Evolutionary conservation across 805 yeast genomes (phyloP), one percentile per base, ranked within the genome.

Genomic region (Wickerhamomyces bisporus): DNA sequence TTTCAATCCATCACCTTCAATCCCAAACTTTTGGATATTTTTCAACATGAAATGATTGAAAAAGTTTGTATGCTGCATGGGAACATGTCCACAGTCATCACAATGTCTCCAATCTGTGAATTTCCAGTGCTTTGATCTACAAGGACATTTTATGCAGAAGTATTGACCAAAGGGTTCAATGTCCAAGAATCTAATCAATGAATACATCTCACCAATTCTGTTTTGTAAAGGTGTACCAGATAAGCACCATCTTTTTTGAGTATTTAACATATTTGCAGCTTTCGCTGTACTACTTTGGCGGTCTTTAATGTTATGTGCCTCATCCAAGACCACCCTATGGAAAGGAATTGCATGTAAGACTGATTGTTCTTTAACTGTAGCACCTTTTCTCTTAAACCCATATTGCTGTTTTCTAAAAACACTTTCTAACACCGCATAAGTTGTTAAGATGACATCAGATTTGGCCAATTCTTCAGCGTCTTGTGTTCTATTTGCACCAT

Each of bases 221-320:
- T 93, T 93, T 54, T 93, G 99, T 45, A 93, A 66, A 1, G 99
- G 98, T 0, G 99, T 93, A 49, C 99, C 99, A 4, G 95, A 77
- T 23, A 93, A 60, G 61, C 99, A 93, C 84, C 96, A 86, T 47
- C 95, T 65, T 51, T 87, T 86, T 36, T 77, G 66, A 9, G 95
- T 77, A 24, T 71, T 64, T 40, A 93, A 62, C 42, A 69, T 67
- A 55, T 86, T 86, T 2, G 95, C 96, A 2, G 98, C 95, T 49
- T 84, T 80, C 0, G 98, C 89, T 0, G 98, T 93, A 19, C 91
- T 91, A 38, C 93, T 81, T 39, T 88, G 88, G 41, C 98, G 73
- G 59, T 93, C 98, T 57, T 93, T 93, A 66, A 93, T 91, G 54
- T 91, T 91, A 58, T 93, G 99, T 1, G 98, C 98, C 58, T 93